Evolutionary conservation across 768 basidiomycete species (phyloP), one percentile per base, ranked within the genome.

Genomic region (Boletus bicolor): DNA sequence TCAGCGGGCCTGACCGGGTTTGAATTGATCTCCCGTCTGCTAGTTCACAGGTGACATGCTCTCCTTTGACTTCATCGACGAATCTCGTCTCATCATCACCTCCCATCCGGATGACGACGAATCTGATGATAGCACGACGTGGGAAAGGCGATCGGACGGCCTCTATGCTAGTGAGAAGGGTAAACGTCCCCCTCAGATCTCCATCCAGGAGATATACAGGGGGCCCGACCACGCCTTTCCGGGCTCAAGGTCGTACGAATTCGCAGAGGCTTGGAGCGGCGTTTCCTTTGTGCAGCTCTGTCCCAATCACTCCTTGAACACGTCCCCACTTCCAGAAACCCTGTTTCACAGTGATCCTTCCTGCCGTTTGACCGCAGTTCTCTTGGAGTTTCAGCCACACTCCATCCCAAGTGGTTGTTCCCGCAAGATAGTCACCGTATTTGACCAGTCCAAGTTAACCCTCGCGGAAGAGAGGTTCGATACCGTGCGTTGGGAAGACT

Each of bases 291-390:
- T 85, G 59, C 76, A 73, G 35, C 79, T 85, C 58, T 73, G 74
- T 46, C 75, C 75, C 1, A 83, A 85, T 57, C 71, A 70, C 12
- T 75, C 79, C 38, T 72, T 77, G 8, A 72, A 79, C 28, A 54
- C 71, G 30, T 51, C 65, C 4, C 67, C 75, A 2, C 67, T 74
- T 30, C 63, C 77, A 3, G 77, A 69, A 44, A 79, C 82, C 8
- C 66, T 85, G n/a, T 86, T 86, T 64, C 81, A 80, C 56, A 73
- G 76, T 36, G 82, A 85, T 59, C 81, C 83, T 8, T 72, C 75
- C 35, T 72, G 73, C 53, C 78, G 82, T 34, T 64, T 83, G 53
- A 73, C 81, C 19, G 74, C 79, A 44, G 52, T 72, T 39, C 59
- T 62, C 17, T 59, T 85, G 44, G 73, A 75, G 32, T 79, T 81